Evolutionary conservation across 768 basidiomycete species (phyloP), one percentile per base, ranked within the genome.

Genomic region (Lactarius tabidus): DNA sequence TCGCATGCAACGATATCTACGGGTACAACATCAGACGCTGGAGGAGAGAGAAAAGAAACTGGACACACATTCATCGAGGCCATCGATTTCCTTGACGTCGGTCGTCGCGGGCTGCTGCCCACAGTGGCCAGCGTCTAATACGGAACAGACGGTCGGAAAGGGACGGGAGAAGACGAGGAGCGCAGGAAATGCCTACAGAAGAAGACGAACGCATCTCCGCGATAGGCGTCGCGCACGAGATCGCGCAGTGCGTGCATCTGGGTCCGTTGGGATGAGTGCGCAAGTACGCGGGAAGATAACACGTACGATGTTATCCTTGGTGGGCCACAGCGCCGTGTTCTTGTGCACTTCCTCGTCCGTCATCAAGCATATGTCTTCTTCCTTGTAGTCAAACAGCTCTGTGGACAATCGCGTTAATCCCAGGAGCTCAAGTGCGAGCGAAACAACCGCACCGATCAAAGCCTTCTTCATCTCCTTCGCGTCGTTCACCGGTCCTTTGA

Each of bases 121-220:
- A 15, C 45, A 57, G 17, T 65, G 60, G 17, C 64, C 67, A 1
- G 62, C 57, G 23, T 60, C 65, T 65, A 52, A 5, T 23, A 26
- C 23, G 23, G 8, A 56, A 26, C 12, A 57, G 0, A 57, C 3
- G 29, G 36, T 52, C 26, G 28, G 18, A 23, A 14, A 1, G n/a
- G 23, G 45, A 18, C 35, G n/a, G 29, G 31, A 31, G 23, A 55
- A 17, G 3, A 28, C 0, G 43, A 18, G 26, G 6, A 39, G 14
- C n/a, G 45, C 45, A 31, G 26, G 8, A 26, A 10, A n/a, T 29
- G 38, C 65, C 17, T 36, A 71, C 71, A 72, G n/a, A 61, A 60
- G 12, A 71, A 67, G 1, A 72, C 63, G 15, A 72, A 67, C 2
- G 23, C 35, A 56, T 72, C 71, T 2, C 60, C 59, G 1, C 61